Evolutionary conservation across 352 stramenopile species (phyloP).

Genomic region (Elongisporangium undulatum): DNA sequence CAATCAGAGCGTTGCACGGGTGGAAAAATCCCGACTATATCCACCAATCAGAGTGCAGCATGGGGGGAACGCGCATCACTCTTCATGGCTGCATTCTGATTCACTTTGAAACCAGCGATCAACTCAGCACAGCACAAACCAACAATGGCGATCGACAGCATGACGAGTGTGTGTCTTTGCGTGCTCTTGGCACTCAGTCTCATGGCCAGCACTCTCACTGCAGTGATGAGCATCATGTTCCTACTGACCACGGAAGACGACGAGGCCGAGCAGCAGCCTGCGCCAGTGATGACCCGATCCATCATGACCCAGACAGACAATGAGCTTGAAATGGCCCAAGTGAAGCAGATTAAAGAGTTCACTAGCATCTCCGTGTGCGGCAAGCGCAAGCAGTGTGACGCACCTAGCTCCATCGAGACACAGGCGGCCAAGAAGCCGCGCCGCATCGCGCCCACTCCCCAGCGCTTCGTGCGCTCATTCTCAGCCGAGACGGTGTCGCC

Average conservation of each 20-base stretch:
- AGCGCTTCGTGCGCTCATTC: conserved; percentile 9
- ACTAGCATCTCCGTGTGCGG: conserved; percentile 7
- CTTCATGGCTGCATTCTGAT: neutral
- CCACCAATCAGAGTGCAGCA: conserved; percentile 11
- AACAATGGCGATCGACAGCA: neutral
- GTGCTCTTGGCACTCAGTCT: neutral
- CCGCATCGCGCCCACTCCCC: conserved; percentile 5
- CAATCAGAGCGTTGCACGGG: conserved; percentile 18
- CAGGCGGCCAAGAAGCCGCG: conserved; percentile 10
- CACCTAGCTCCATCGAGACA: conserved; percentile 1
- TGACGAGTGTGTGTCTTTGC: neutral
- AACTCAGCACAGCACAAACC: conserved; percentile 6
- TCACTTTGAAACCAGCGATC: conserved; percentile 1
- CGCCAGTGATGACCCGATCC: neutral
- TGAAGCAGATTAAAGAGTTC: neutral
- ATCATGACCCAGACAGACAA: conserved; percentile 1
- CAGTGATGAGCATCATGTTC: neutral
- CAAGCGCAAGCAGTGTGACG: conserved; percentile 25
- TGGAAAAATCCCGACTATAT: conserved; percentile 13
- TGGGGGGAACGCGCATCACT: conserved; percentile 15
- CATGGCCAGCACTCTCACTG: neutral
- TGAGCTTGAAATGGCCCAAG: neutral
- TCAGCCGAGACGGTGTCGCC: conserved; percentile 2
- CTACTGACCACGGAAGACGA: neutral
- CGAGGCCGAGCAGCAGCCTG: neutral